Conservation (phyloP, 352 stramenopile genomes). For the Pythium dissotocum region DNA sequence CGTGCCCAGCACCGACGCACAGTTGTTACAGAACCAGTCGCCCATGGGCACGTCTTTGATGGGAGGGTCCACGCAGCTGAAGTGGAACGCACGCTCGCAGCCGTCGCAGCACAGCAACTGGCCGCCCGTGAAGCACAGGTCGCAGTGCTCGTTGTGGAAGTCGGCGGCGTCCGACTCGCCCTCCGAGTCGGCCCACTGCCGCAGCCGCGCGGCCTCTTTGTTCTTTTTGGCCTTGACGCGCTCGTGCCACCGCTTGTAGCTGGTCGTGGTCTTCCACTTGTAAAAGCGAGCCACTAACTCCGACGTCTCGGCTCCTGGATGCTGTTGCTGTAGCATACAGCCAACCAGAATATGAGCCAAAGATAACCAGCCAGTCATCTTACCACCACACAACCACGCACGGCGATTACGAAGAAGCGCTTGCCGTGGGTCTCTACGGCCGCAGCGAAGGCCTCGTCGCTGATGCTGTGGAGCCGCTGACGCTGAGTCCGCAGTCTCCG, state of each 20-base stretch:
- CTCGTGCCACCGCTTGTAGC: slow-evolving; percentile 52
- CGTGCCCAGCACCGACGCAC: slow-evolving; percentile 31
- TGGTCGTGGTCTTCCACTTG: slow-evolving; percentile 60
- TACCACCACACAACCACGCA: slow-evolving; percentile 19
- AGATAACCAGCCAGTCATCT: too few species aligned
- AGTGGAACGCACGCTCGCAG: slow-evolving; percentile 69
- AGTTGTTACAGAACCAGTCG: slow-evolving; percentile 67
- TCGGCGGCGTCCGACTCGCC: slow-evolving; percentile 33
- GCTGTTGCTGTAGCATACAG: slow-evolving; percentile 39
- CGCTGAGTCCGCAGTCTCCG: slow-evolving; percentile 27
- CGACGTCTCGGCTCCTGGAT: slow-evolving; percentile 34
- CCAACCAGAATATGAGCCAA: neutral
- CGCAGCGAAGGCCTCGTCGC: slow-evolving; percentile 42
- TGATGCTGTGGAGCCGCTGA: slow-evolving; percentile 32
- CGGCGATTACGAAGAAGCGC: slow-evolving; percentile 61
- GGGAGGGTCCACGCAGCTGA: slow-evolving; percentile 66
- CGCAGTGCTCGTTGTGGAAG: slow-evolving; percentile 67
- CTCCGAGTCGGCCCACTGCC: slow-evolving; percentile 44
- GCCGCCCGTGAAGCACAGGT: slow-evolving; percentile 65
- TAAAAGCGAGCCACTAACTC: slow-evolving; percentile 72
- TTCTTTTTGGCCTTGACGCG: slow-evolving; percentile 38
- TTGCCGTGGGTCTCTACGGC: slow-evolving; percentile 54
- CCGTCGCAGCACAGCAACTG: slow-evolving; percentile 69
- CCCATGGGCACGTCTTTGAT: slow-evolving; percentile 52
- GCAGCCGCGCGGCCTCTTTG: slow-evolving; percentile 47